Base-by-base conservation (phyloP, 2,329 filamentous ascomycete genomes). In the Curvularia verruculosa region DNA sequence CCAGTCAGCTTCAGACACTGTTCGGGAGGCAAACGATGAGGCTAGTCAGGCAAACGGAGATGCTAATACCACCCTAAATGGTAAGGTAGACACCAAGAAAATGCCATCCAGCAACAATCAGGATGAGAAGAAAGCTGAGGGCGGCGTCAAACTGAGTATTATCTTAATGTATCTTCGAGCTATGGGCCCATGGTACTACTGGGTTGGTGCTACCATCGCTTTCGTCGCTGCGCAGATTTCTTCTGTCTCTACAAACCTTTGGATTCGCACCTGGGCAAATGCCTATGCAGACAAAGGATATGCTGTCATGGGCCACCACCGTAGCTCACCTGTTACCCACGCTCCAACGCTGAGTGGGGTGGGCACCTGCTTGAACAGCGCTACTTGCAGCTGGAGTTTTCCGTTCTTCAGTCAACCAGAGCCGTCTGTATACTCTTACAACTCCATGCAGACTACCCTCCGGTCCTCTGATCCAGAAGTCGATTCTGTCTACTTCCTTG, bases 141-240 rank as follows among this genome's bases (percentile, higher is more conserved):
- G 95, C 26, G 89, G 92, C 39, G 92, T 99, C 67, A 95, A 96
- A 75, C 88, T 92, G 83, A 84, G 86, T 21, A 93, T 96, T 49
- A 89, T 99, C 69, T 81, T 87, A 59, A 86, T 96, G 72, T 99
- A 99, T 74, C 84, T 99, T 18, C 80, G 79, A 57, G 86, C 93
- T 62, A 99, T 99, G 95, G 95, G 95, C n/a, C 84, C 89, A 4
- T 96, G 92, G 91, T 93, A 91, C 83, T 99, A 96, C 79, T 99
- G 95, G 95, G 76, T 89, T 46, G 79, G 90, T 34, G 90, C 93
- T 19, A 78, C 87, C 13, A 65, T 87, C 4, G 88, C 93, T 36
- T 98, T 99, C 71, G 83, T 84, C 26, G 79, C 89, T 43, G 93
- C 97, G 73, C 95, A 99, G 74, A 75, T 96, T 31, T 89, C 90